These are phyloP conservation scores for Microthlaspi erraticum DNA, from an alignment of 345 rosid species.

Conservation along the genomic window DNA sequence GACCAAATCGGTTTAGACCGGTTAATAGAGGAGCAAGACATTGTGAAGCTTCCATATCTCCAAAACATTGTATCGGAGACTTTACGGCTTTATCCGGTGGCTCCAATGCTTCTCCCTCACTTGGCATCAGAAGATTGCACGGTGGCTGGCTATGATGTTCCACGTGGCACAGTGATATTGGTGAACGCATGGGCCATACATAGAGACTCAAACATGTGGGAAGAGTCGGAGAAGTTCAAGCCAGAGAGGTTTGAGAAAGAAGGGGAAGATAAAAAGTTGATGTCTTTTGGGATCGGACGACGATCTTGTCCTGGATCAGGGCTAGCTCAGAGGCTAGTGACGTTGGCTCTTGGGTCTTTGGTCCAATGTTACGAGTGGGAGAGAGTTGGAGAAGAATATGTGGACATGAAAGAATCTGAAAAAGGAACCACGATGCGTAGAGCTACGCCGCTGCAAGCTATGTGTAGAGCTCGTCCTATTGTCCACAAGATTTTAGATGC, in stretches of 20 bases:
- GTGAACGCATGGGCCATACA: slow-evolving; percentile 41
- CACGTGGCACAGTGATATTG: slow-evolving; percentile 44
- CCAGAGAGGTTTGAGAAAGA: slow-evolving; percentile 35
- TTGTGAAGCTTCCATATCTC: slow-evolving; percentile 48
- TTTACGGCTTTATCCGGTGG: slow-evolving; percentile 44
- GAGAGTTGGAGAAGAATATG: slow-evolving; percentile 21
- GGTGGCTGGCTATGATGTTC: slow-evolving; percentile 46
- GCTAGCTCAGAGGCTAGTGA: slow-evolving; percentile 48
- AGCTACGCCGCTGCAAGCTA: slow-evolving; percentile 37
- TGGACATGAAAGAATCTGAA: slow-evolving; percentile 48
- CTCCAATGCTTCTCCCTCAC: slow-evolving; percentile 51
- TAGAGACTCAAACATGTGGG: slow-evolving; percentile 28
- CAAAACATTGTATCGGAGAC: slow-evolving; percentile 41
- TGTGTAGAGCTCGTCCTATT: slow-evolving; percentile 48
- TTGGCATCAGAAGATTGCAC: slow-evolving; percentile 46
- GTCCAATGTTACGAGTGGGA: slow-evolving; percentile 50
- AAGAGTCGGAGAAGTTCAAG: slow-evolving; percentile 33
- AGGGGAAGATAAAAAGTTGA: slow-evolving; percentile 34
- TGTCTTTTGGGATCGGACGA: slow-evolving; percentile 51
- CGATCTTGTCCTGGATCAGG: slow-evolving; percentile 49
- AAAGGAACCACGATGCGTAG: slow-evolving; percentile 44
- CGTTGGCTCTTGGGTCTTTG: slow-evolving; percentile 47
- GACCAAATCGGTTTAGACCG: slow-evolving; percentile 35
- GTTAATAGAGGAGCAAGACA: slow-evolving; percentile 48
- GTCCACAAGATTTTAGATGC: not conserved